Evolutionary conservation across 2,329 filamentous ascomycete species (phyloP).

Genomic region (Microascus cirrosus): DNA sequence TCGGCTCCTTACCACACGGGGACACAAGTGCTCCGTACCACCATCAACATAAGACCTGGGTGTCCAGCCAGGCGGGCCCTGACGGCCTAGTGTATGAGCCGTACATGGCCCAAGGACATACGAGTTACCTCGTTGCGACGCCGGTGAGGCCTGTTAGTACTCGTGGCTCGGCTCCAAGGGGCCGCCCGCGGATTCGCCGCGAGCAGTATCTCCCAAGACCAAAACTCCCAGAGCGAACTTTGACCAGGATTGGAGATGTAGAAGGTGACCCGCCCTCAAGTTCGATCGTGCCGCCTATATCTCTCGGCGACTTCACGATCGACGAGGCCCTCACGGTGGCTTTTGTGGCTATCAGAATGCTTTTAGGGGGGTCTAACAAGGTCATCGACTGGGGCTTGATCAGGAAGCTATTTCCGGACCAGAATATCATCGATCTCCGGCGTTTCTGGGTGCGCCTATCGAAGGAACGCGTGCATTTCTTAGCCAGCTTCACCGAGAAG

Average conservation of each 20-base stretch:
- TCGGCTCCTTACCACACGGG: slow-evolving; percentile 30
- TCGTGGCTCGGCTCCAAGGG: slow-evolving; percentile 4
- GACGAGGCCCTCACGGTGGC: slow-evolving; percentile 35
- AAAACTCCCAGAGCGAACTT: slow-evolving; percentile 5
- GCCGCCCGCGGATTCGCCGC: slow-evolving; percentile 5
- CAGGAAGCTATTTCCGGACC: slow-evolving; percentile 41
- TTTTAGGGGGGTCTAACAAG: slow-evolving; percentile 50
- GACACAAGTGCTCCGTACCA: not conserved
- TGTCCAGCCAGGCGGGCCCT: not conserved
- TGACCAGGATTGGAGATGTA: slow-evolving; percentile 6
- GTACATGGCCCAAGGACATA: not conserved
- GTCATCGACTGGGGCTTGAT: slow-evolving; percentile 51
- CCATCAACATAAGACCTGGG: not conserved
- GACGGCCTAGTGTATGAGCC: slow-evolving; percentile 2
- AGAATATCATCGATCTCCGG: slow-evolving; percentile 37
- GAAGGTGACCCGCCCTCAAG: not conserved
- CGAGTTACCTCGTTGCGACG: not conserved
- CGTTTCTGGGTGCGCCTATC: slow-evolving; percentile 46
- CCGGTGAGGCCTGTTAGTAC: not conserved
- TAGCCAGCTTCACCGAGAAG: slow-evolving; percentile 30
- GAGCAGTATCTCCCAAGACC: slow-evolving; percentile 2
- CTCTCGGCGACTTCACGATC: slow-evolving; percentile 1
- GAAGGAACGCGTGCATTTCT: slow-evolving; percentile 7
- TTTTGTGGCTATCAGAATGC: slow-evolving; percentile 44
- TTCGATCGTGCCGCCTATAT: not conserved